Percentiles rank a stretch among this genome's conserved stretches.
Evolutionary conservation across 2,329 filamentous ascomycete genomes (phyloP).

Genomic region (Pseudophaeomoniella oleicola): DNA sequence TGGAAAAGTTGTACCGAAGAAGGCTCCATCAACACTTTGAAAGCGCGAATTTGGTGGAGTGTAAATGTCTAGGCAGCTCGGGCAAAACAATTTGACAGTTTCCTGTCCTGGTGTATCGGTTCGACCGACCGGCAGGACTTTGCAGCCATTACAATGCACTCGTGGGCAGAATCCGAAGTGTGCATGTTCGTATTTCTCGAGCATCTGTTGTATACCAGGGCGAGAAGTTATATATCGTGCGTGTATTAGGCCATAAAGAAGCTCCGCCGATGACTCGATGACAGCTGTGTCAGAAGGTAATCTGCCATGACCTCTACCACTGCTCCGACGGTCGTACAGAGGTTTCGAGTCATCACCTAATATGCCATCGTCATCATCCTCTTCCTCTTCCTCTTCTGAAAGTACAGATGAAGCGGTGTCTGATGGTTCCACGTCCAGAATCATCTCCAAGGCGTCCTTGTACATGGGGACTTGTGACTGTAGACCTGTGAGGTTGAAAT

Average conservation of each 20-base stretch:
- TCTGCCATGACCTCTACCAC: conserved; percentile 57
- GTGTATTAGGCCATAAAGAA: conserved; percentile 95
- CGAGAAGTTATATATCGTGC: conserved; percentile 96
- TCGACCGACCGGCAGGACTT: conserved; percentile 82
- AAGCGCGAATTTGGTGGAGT: conserved; percentile 95
- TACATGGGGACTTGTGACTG: conserved; percentile 96
- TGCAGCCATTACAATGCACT: conserved; percentile 77
- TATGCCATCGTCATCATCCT: conserved; percentile 48
- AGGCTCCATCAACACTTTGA: conserved; percentile 92
- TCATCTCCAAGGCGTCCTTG: conserved; percentile 98
- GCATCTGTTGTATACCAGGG: conserved; percentile 96
- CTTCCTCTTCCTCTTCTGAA: conserved; percentile 47
- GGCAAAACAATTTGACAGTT: conserved; percentile 96
- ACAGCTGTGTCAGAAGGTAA: conserved; percentile 88
- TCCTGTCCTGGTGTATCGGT: conserved; percentile 93
- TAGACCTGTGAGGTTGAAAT: conserved; percentile 94
- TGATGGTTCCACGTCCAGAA: conserved; percentile 92
- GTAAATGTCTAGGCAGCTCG: conserved; percentile 91
- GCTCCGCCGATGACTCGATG: conserved; percentile 94
- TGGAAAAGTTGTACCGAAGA: conserved; percentile 95
- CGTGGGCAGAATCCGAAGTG: conserved; percentile 95
- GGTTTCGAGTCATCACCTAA: conserved; percentile 38
- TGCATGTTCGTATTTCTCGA: conserved; percentile 93
- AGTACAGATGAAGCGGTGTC: conserved; percentile 31
- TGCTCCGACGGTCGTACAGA: conserved; percentile 22